Conservation (phyloP, 139 green algal species). For the Coelastrella sp. region DNA sequence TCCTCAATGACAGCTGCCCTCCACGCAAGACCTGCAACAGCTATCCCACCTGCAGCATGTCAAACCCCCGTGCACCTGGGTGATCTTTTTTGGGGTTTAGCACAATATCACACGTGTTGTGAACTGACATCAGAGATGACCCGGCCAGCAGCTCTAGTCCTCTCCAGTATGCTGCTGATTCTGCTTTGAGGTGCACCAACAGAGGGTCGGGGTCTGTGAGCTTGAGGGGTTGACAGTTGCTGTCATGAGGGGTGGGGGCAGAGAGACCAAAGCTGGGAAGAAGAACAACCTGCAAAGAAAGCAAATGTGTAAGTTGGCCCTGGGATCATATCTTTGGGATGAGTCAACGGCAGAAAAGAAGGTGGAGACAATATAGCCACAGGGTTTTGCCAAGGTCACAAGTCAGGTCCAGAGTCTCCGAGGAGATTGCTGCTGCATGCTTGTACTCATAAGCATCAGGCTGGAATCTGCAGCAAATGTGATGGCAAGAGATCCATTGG, state of each 20-base stretch:
- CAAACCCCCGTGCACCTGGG: slow-evolving; percentile 12
- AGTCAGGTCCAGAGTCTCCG: too few species aligned
- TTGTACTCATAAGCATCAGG: too few species aligned
- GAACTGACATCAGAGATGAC: neutral
- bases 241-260: neutral
- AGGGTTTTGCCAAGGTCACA: too few species aligned
- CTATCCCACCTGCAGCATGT: slow-evolving; percentile 29
- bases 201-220: slow-evolving; percentile 40
- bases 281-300: slow-evolving; percentile 46
- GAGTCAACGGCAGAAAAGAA: too few species aligned
- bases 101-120: slow-evolving; percentile 26
- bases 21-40: neutral
- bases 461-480: too few species aligned
- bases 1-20: too few species aligned
- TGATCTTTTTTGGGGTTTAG: slow-evolving; percentile 33
- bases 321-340: too few species aligned
- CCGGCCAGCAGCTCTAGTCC: slow-evolving; percentile 51
- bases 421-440: too few species aligned
- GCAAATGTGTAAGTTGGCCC: neutral
- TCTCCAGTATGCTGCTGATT: slow-evolving; percentile 56
- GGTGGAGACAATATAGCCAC: too few species aligned
- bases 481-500: too few species aligned
- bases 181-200: slow-evolving; percentile 41
- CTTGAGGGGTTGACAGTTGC: slow-evolving; percentile 43
- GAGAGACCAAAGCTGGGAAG: slow-evolving; percentile 49